A percentile compares a stretch with the other conserved stretches of the same genome.
Evolutionary conservation across 2,329 filamentous ascomycete genomes (phyloP).

Genomic region (Fusarium sp.): DNA sequence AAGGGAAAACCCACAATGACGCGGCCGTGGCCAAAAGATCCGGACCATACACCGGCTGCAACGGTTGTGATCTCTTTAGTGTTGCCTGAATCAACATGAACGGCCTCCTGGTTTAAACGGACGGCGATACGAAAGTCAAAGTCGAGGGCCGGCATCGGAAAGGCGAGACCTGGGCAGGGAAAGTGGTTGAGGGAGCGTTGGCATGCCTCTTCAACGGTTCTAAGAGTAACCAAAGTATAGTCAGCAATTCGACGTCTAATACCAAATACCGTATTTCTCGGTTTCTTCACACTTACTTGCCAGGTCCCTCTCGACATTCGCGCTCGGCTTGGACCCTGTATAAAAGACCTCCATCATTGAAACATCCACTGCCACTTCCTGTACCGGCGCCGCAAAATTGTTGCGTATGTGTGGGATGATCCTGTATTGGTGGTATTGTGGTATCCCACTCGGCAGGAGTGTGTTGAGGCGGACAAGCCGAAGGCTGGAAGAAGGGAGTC

Average conservation of each 20-base stretch:
- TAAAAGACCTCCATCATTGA: conserved; percentile 48
- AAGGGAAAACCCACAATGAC: conserved; percentile 59
- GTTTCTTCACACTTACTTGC: conserved; percentile 44
- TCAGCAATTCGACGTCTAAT: conserved; percentile 36
- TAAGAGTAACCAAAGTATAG: conserved; percentile 34
- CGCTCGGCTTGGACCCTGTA: conserved; percentile 49
- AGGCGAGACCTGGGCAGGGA: conserved; percentile 59
- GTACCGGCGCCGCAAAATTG: conserved; percentile 23
- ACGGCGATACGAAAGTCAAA: conserved; percentile 68
- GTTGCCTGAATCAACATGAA: conserved; percentile 61
- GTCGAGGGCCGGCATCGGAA: conserved; percentile 63
- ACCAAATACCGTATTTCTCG: neutral
- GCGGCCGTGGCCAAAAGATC: conserved; percentile 64
- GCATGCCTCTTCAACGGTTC: conserved; percentile 57
- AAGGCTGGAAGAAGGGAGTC: conserved; percentile 35
- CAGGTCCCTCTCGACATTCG: conserved; percentile 48
- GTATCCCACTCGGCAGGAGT: conserved; percentile 53
- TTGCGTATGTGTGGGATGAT: conserved; percentile 26
- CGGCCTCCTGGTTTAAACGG: conserved; percentile 60
- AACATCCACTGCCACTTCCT: conserved; percentile 37
- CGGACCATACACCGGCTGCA: conserved; percentile 63
- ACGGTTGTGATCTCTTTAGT: conserved; percentile 67
- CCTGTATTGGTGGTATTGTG: conserved; percentile 40
- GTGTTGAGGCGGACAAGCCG: conserved; percentile 30
- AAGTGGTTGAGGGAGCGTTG: conserved; percentile 59